These are phyloP conservation scores for Colletotrichum sp. DNA, from an alignment of 2,329 filamentous ascomycete genomes.

Conservation along the genomic window DNA sequence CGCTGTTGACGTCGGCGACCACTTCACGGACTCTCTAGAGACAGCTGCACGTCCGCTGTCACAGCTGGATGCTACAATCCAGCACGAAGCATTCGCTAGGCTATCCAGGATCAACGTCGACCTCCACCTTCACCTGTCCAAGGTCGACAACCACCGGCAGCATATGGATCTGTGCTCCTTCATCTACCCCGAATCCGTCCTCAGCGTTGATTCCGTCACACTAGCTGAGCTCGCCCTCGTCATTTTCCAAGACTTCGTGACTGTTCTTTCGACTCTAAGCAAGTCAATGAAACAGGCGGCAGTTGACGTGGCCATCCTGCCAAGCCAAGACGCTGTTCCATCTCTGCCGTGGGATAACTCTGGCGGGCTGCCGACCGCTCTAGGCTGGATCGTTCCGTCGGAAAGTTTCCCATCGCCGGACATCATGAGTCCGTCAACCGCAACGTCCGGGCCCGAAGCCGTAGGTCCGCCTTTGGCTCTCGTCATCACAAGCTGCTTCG, in stretches of 20 bases:
- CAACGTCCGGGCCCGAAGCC: neutral
- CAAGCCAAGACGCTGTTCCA: neutral
- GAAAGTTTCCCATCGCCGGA: neutral
- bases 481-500: slow-evolving; percentile 33
- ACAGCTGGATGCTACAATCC: neutral
- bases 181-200: neutral
- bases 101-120: slow-evolving; percentile 28
- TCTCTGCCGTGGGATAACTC: neutral
- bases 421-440: neutral
- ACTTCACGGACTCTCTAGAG: neutral
- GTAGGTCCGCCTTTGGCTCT: slow-evolving; percentile 31
- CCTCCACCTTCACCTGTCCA: slow-evolving; percentile 11
- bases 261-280: neutral
- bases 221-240: neutral
- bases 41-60: neutral
- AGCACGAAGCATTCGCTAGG: neutral
- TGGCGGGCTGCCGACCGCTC: neutral
- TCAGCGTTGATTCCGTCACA: neutral
- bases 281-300: neutral
- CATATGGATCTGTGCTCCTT: neutral
- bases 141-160: neutral
- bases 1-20: neutral
- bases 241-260: neutral
- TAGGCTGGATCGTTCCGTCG: neutral
- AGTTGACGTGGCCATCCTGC: neutral